These are phyloP conservation scores for Debaryomycetaceae sp. DNA, from an alignment of 1,139 yeast genomes.

Conservation along the genomic window DNA sequence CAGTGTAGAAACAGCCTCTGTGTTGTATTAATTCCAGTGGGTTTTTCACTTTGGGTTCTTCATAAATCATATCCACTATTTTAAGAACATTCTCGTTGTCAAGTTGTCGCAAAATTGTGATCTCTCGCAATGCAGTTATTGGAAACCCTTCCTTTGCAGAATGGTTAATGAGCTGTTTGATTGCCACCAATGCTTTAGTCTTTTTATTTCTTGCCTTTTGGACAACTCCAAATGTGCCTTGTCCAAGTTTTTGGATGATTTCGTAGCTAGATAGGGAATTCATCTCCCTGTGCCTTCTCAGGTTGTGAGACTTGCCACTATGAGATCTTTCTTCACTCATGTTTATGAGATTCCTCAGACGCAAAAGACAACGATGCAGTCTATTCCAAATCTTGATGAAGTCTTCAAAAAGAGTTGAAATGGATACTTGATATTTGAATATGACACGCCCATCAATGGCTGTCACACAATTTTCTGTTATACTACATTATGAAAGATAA, in stretches of 20 bases:
- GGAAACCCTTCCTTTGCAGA: slow-evolving; percentile 93
- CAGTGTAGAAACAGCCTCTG: slow-evolving; percentile 71
- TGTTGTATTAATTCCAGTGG: slow-evolving; percentile 34
- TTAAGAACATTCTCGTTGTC: slow-evolving; percentile 71
- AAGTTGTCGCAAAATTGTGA: slow-evolving; percentile 72
- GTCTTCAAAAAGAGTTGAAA: not conserved
- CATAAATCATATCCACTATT: slow-evolving; percentile 79
- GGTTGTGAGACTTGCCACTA: not conserved
- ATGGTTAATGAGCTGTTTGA: slow-evolving; percentile 79
- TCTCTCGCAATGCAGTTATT: slow-evolving; percentile 91
- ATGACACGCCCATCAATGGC: not conserved
- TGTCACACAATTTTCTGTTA: too few relatives aligned
- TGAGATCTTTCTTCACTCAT: not conserved
- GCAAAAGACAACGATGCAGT: not conserved
- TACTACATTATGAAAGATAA: too few relatives aligned
- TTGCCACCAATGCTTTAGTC: slow-evolving; percentile 38
- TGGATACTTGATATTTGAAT: not conserved
- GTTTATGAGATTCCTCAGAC: not conserved
- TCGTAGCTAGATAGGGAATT: slow-evolving; percentile 29
- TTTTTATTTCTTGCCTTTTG: slow-evolving; percentile 37
- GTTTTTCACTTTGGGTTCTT: slow-evolving; percentile 42
- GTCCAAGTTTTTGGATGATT: slow-evolving; percentile 40
- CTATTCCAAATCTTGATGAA: not conserved
- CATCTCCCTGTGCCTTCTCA: slow-evolving; percentile 22
- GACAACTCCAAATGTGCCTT: slow-evolving; percentile 50